phyloP scores from a whole-genome alignment of 2,329 filamentous ascomycete genomes.

The Aphanocladium album region DNA sequence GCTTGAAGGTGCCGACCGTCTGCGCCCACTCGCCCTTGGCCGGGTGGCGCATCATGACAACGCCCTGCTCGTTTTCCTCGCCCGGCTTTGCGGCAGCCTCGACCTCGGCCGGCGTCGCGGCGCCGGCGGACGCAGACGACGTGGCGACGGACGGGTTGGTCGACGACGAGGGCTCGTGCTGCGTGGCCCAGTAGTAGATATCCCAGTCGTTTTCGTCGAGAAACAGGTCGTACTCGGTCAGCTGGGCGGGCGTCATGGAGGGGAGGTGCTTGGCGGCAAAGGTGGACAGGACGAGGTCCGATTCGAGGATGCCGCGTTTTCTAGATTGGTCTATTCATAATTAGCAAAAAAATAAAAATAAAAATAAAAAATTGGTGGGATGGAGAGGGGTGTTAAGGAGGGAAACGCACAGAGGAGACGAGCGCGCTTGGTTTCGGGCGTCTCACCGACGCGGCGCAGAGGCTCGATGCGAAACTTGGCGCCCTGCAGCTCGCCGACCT shows the following conservation, averaged over 20 bases:
- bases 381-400: conserved; percentile 10
- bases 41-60: conserved; percentile 28
- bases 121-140: conserved; percentile 22
- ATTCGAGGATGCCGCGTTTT: conserved; percentile 93
- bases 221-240: conserved; percentile 83
- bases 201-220: conserved; percentile 99
- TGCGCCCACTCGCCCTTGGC: conserved; percentile 84
- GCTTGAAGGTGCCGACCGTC: conserved; percentile 90
- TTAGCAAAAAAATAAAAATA: too few relatives aligned
- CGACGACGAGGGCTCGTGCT: conserved; percentile 55
- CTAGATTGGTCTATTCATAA: conserved; percentile 90
- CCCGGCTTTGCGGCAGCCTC: neutral
- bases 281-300: conserved; percentile 91
- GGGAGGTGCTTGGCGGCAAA: conserved; percentile 79
- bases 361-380: too few relatives aligned
- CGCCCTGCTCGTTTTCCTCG: conserved; percentile 15
- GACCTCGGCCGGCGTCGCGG: conserved; percentile 20
- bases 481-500: conserved; percentile 81
- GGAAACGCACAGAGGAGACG: conserved; percentile 63
- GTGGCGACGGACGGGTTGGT: conserved; percentile 29
- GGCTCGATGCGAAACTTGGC: conserved; percentile 85
- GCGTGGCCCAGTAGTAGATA: conserved; percentile 99
- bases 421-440: conserved; percentile 79
- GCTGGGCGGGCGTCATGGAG: conserved; percentile 66
- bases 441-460: conserved; percentile 77